These are phyloP conservation scores for Xylaria castorea DNA, from an alignment of 495 filamentous ascomycete genomes.

Conservation along the genomic window DNA sequence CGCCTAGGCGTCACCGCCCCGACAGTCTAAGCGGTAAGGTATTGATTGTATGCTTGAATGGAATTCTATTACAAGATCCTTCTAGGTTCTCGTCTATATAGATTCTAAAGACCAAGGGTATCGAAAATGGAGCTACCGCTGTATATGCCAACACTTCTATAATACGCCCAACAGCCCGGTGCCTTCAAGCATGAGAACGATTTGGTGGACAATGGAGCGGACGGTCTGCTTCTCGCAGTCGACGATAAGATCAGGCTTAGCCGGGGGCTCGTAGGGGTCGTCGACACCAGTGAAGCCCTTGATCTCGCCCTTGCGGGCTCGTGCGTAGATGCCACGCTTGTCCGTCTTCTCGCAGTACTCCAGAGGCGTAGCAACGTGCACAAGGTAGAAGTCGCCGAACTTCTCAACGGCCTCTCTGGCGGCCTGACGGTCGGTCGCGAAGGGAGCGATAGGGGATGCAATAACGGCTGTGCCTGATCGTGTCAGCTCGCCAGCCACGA, in stretches of 20 bases:
- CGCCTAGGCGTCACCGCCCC: background rate
- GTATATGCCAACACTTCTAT: constrained; percentile 20
- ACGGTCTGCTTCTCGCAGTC: constrained; percentile 86
- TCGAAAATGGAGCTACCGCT: constrained; percentile 15
- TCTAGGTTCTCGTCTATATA: constrained; percentile 12
- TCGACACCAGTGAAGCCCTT: constrained; percentile 99
- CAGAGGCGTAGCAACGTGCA: constrained; percentile 92
- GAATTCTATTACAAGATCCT: constrained; percentile 14
- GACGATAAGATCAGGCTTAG: constrained; percentile 82
- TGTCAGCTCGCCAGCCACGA: constrained; percentile 94
- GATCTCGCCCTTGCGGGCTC: constrained; percentile 88
- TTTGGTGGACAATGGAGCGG: constrained; percentile 94
- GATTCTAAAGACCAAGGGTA: constrained; percentile 13
- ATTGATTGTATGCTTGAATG: constrained; percentile 6
- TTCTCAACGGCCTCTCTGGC: constrained; percentile 86
- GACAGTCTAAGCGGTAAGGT: background rate
- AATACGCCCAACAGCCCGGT: constrained; percentile 85
- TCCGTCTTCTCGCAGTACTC: constrained; percentile 95
- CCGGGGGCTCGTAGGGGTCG: constrained; percentile 90
- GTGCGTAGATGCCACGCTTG: constrained; percentile 86
- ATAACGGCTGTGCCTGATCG: constrained; percentile 94
- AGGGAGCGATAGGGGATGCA: constrained; percentile 95
- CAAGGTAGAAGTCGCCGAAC: constrained; percentile 88
- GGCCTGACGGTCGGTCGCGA: constrained; percentile 73
- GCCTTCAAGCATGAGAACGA: constrained; percentile 89